A percentile compares a stretch with the other conserved stretches of the same genome.
These are phyloP conservation scores for Wickerhamomyces queroliae DNA, from an alignment of 805 yeast genomes.

Conservation along the genomic window DNA sequence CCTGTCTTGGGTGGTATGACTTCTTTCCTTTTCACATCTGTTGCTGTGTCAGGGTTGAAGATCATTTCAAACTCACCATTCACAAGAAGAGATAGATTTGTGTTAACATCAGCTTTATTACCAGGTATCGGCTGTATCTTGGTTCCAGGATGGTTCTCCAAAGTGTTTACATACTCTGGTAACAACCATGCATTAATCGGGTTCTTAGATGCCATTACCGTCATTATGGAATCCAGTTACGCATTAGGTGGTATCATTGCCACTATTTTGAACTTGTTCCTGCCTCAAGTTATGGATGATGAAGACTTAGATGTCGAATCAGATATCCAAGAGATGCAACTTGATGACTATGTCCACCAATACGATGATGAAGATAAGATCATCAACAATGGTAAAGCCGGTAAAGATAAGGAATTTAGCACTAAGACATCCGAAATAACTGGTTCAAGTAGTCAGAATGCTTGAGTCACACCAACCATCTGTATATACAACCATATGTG, in stretches of 20 bases:
- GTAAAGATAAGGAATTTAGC: not conserved
- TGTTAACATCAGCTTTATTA: constrained; percentile 57
- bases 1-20: constrained; percentile 89
- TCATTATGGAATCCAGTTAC: constrained; percentile 69
- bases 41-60: constrained; percentile 68
- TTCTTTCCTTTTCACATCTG: constrained; percentile 68
- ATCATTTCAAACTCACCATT: constrained; percentile 49
- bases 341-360: constrained; percentile 20
- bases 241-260: constrained; percentile 66
- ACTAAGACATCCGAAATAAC: not conserved
- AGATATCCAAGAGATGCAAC: constrained; percentile 16
- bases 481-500: too few relatives aligned
- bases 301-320: constrained; percentile 19
- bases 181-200: constrained; percentile 50
- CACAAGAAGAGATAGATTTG: constrained; percentile 69
- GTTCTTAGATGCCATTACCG: constrained; percentile 59
- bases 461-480: too few relatives aligned
- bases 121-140: constrained; percentile 66
- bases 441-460: not conserved
- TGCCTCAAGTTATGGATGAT: constrained; percentile 54
- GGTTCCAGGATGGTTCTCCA: constrained; percentile 58
- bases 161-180: constrained; percentile 65
- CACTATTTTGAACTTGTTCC: constrained; percentile 50
- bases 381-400: not conserved
- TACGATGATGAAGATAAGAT: constrained; percentile 14